Conservation (phyloP, 768 basidiomycete genomes). For the Pisolithus tinctorius region DNA sequence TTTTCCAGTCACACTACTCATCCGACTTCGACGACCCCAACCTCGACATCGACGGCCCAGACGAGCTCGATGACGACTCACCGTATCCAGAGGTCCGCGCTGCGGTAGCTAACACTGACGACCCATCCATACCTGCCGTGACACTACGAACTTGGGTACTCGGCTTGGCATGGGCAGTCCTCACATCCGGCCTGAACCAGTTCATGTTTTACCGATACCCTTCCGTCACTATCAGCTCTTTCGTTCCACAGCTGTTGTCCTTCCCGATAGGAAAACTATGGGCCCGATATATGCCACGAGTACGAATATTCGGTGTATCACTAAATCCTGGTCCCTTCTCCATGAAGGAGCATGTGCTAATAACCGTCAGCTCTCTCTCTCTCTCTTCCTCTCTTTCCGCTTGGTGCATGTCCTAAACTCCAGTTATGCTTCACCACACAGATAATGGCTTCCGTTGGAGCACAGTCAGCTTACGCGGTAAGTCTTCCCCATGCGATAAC, state of each 20-base stretch:
- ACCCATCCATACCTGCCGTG: slow-evolving; percentile 51
- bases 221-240: slow-evolving; percentile 50
- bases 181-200: slow-evolving; percentile 63
- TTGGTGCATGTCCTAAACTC: slow-evolving; percentile 23
- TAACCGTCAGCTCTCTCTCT: slow-evolving; percentile 37
- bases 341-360: slow-evolving; percentile 70
- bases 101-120: slow-evolving; percentile 66
- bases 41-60: slow-evolving; percentile 8
- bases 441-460: slow-evolving; percentile 54
- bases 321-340: slow-evolving; percentile 74
- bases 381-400: neutral
- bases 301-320: slow-evolving; percentile 50
- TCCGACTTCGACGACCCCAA: slow-evolving; percentile 22
- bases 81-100: slow-evolving; percentile 71
- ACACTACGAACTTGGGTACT: slow-evolving; percentile 69
- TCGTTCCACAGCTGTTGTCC: slow-evolving; percentile 66
- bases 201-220: slow-evolving; percentile 78
- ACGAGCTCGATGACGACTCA: slow-evolving; percentile 48
- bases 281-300: slow-evolving; percentile 47
- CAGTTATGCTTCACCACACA: slow-evolving; percentile 28
- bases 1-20: neutral
- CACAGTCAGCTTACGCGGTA: slow-evolving; percentile 56
- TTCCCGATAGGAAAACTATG: slow-evolving; percentile 61
- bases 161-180: slow-evolving; percentile 62
- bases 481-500: slow-evolving; percentile 6